Percentiles rank a stretch among this genome's conserved stretches.
Conservation (phyloP, 2,329 filamentous ascomycete genomes). For the Bipolaris sorokiniana region DNA sequence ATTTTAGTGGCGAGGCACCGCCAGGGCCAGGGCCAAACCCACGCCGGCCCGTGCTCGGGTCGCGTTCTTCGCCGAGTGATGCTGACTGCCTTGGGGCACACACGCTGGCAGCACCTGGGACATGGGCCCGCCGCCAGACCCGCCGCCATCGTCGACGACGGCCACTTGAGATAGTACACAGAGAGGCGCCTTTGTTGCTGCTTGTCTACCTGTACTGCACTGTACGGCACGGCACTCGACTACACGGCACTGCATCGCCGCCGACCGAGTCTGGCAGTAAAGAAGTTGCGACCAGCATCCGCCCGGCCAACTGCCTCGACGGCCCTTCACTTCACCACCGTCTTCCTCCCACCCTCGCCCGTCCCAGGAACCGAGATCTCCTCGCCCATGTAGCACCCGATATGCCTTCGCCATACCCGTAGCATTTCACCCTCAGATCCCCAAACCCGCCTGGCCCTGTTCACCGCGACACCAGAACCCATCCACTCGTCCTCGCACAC, state of each 20-base stretch:
- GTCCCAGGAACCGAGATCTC: constrained; percentile 4
- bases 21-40: constrained; percentile 9
- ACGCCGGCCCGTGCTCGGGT: constrained; percentile 23
- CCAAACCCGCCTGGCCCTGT: constrained; percentile 10
- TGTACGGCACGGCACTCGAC: not conserved
- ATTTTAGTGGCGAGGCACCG: constrained; percentile 31
- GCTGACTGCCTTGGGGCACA: constrained; percentile 38
- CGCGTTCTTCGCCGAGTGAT: constrained; percentile 32
- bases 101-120: constrained; percentile 10
- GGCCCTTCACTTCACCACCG: constrained; percentile 13
- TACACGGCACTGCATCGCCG: constrained; percentile 7
- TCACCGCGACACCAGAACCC: not conserved
- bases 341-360: constrained; percentile 17
- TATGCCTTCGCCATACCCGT: constrained; percentile 24
- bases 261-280: constrained; percentile 11
- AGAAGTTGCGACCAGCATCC: constrained; percentile 30
- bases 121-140: constrained; percentile 34
- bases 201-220: not conserved
- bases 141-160: constrained; percentile 29
- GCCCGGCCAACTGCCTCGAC: constrained; percentile 16
- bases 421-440: constrained; percentile 13
- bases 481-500: not conserved
- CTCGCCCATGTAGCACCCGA: constrained; percentile 3
- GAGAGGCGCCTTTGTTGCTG: constrained; percentile 1
- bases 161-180: constrained; percentile 11